Evolutionary conservation across 1,139 yeast genomes (phyloP), one percentile per base, ranked within the genome.

Genomic region (Chernovozyma sophiae-reginae): DNA sequence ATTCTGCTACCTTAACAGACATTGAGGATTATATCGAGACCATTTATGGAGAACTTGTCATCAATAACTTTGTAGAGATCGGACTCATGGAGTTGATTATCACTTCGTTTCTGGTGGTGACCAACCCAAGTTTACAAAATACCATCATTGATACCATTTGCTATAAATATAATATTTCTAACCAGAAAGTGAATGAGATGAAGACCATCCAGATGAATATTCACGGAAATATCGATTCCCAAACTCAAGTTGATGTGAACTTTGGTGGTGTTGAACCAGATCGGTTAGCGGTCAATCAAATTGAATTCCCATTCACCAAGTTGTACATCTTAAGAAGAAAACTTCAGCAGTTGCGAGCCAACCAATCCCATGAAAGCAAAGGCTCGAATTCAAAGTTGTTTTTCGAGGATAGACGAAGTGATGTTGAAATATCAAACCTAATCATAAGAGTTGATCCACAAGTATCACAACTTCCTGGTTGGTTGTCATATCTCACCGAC

Each of bases 21-120:
- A 45, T 68, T 15, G 74, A 68, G 41, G 72, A 64, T 4, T 51
- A 58, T 25, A 47, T 67, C 22, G 70, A 61, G 14, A 37, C 52
- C 15, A 47, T 64, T 5, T 43, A 53, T 13, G 35, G 40, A 3
- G 48, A 48, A 8, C 46, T 61, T 17, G 39, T 41, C 19, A 46
- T 44, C 7, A 45, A 44, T 29, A 48, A 54, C 28, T 51, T 57
- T 35, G n/a, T 42, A 11, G 34, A 41, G 4, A 48, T 60, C 32
- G 71, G 70, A 0, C 39, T 58, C 2, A 47, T 54, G 42, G 51
- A 48, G 28, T 42, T 58, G 3, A 40, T 59, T 6, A 31, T 43
- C 1, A 49, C 56, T 10, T 15, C 31, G 7, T 11, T 6, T 3
- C 11, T 52, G 49, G 45, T 40, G 11, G 35, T 47, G 3, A 35